Percentiles rank a stretch among this genome's conserved stretches.
phyloP scores from a whole-genome alignment of 106 monocot species.

The Dendrobium chrysotoxum region DNA sequence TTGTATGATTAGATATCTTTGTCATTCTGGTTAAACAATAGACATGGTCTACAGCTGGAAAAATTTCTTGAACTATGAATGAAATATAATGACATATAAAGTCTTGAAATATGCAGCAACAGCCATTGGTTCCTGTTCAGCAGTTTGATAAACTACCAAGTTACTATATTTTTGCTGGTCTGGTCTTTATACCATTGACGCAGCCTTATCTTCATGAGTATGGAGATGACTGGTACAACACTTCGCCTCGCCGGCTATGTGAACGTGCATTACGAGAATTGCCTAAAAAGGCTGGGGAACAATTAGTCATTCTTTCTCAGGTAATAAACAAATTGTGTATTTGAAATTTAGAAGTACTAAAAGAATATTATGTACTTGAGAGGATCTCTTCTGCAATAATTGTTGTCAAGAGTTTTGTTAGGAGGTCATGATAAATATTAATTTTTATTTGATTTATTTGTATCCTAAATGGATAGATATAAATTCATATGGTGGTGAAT shows the following conservation, averaged over 20 bases:
- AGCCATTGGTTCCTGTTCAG: constrained; percentile 94
- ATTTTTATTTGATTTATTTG: too few species aligned
- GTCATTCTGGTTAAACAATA: background rate
- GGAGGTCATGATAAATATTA: too few species aligned
- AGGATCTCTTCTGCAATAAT: too few species aligned
- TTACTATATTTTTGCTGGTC: constrained; percentile 96
- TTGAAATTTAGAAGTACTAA: background rate
- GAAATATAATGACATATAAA: too few species aligned
- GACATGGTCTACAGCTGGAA: background rate
- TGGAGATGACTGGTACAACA: constrained; percentile 98
- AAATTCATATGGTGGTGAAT: too few species aligned
- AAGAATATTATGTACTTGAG: too few species aligned
- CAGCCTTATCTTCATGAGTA: constrained; percentile 99
- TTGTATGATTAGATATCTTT: background rate
- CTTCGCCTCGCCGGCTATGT: constrained; percentile 92
- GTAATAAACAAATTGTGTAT: constrained; percentile 19
- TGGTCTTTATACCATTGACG: constrained; percentile 90
- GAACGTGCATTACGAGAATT: constrained; percentile 80
- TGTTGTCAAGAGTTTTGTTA: too few species aligned
- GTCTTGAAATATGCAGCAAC: constrained; percentile 51
- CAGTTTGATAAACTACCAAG: constrained; percentile 94
- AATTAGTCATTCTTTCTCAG: constrained; percentile 98
- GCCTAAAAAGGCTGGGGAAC: constrained; percentile 80
- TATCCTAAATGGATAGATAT: too few species aligned
- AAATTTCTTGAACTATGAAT: too few species aligned